Evolutionary conservation across 768 basidiomycete genomes (phyloP).

Genomic region (Podaxis sp.): DNA sequence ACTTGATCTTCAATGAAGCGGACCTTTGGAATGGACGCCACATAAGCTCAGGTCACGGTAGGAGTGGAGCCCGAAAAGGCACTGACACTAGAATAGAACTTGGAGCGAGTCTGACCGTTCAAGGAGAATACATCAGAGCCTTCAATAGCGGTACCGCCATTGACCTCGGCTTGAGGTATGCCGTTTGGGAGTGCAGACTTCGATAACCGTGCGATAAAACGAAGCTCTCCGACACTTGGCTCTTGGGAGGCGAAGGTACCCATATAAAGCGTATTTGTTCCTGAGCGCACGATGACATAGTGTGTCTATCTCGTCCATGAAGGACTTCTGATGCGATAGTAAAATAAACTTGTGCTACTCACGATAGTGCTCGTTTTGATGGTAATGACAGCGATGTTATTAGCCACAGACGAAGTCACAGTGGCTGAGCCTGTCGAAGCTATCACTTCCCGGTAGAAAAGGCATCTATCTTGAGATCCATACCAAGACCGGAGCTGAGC

Average conservation of each 20-base stretch:
- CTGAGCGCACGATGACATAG: constrained; percentile 43
- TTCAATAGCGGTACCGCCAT: constrained; percentile 43
- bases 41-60: not conserved
- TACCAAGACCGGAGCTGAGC: constrained; percentile 45
- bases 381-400: constrained; percentile 39
- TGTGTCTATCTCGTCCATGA: constrained; percentile 32
- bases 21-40: constrained; percentile 25
- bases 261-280: constrained; percentile 43
- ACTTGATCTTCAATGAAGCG: constrained; percentile 52
- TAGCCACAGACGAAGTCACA: constrained; percentile 37
- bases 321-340: not conserved
- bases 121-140: constrained; percentile 44
- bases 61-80: not conserved
- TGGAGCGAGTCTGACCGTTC: constrained; percentile 45
- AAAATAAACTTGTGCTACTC: constrained; percentile 14
- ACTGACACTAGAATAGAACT: constrained; percentile 46
- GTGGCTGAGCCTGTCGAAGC: constrained; percentile 34
- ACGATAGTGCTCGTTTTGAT: constrained; percentile 44
- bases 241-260: constrained; percentile 46
- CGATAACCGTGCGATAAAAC: constrained; percentile 45
- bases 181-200: constrained; percentile 40
- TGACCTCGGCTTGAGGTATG: constrained; percentile 33
- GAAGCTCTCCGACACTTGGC: constrained; percentile 45
- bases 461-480: not conserved
- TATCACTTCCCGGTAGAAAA: not conserved